phyloP scores from a whole-genome alignment of 345 rosid genomes.

The Pseudoturritis turrita region DNA sequence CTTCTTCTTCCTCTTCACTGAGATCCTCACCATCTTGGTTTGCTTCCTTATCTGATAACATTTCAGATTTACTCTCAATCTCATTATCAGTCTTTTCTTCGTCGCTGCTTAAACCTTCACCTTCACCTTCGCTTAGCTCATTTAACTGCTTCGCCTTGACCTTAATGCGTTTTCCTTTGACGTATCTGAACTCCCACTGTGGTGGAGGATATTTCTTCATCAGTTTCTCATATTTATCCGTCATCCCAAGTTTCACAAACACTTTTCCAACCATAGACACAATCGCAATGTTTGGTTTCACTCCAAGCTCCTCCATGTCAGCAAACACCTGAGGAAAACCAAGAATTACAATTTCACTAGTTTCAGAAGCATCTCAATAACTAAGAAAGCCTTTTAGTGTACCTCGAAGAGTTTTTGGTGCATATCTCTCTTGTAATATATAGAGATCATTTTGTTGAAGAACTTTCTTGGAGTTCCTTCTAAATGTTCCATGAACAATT shows the following conservation, averaged over 20 bases:
- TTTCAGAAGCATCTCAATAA: neutral
- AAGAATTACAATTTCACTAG: neutral
- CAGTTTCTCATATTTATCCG: conserved; percentile 65
- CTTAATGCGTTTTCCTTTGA: conserved; percentile 82
- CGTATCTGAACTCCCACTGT: conserved; percentile 64
- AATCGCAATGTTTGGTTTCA: conserved; percentile 55
- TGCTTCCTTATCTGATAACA: neutral
- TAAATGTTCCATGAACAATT: conserved; percentile 55
- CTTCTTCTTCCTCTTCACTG: conserved; percentile 24
- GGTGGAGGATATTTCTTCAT: conserved; percentile 79
- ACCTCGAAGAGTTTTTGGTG: conserved; percentile 84
- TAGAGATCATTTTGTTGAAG: conserved; percentile 70
- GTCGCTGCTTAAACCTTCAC: conserved; percentile 11
- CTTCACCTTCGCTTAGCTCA: conserved; percentile 29
- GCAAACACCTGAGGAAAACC: conserved; percentile 65
- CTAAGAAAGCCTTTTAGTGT: neutral
- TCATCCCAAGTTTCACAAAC: conserved; percentile 61
- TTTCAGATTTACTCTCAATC: conserved; percentile 6
- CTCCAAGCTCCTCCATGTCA: conserved; percentile 96
- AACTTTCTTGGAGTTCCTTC: conserved; percentile 74
- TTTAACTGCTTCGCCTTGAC: conserved; percentile 45
- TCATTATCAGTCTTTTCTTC: conserved; percentile 8
- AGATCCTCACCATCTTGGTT: conserved; percentile 14
- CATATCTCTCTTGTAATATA: conserved; percentile 76
- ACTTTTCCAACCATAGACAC: conserved; percentile 71